Base-by-base conservation (phyloP, 176 grass and related monocot genomes). In the Zizania latifolia region DNA sequence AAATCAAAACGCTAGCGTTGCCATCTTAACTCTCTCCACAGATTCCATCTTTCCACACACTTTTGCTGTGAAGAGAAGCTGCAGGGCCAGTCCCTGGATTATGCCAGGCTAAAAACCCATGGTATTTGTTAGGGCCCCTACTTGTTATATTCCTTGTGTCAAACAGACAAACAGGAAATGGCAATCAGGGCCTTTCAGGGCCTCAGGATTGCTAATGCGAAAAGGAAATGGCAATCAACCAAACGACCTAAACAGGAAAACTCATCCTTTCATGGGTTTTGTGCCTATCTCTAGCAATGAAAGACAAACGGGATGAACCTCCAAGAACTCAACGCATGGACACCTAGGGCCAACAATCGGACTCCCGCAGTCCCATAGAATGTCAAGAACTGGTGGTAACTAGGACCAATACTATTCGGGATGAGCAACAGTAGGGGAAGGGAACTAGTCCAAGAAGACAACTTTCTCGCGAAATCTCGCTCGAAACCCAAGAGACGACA, bases 101-200 rank as follows among this genome's bases (percentile, higher is more conserved):
- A 22, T 41, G 68, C 12, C 14, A 68, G 22, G 17, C 19, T 9
- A 85, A 54, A 65, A 83, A 70, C 16, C 23, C 66, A 60, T 61
- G 4, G 38, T 37, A 59, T 27, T 35, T 17, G 74, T 73, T 59
- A 6, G n/a, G n/a, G n/a, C n/a, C n/a, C n/a, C n/a, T 37, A 59
- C n/a, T 35, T 17, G 74, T 73, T 59, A 6, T 46, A 59, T 58
- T 60, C 69, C 46, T 37, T 74, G 59, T 50, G 30, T 30, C 50
- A 34, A 79, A 10, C 15, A 38, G 39, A 73, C 17, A 67, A n/a
- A n/a, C n/a, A n/a, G n/a, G 14, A 50, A 33, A 27, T 39, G 50
- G 15, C 67, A 72, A 72, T 59, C 39, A 38, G n/a, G n/a, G n/a
- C n/a, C n/a, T n/a, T n/a, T n/a, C n/a, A n/a, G n/a, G n/a, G n/a